Evolutionary conservation across 192 early-diverging fungal genomes (phyloP), one percentile per base, ranked within the genome.

Genomic region (Backusella sp.): DNA sequence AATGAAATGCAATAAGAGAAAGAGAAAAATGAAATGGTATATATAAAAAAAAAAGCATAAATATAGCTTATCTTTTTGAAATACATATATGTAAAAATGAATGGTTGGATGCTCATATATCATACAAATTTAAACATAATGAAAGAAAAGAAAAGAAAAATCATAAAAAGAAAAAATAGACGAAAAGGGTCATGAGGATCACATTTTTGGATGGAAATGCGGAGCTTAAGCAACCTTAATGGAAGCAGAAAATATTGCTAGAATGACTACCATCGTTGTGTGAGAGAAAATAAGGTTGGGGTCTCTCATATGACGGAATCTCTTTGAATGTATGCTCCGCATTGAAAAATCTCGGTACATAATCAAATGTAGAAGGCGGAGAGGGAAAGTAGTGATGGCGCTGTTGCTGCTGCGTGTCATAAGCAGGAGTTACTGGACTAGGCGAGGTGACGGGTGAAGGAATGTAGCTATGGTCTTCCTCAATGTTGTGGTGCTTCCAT

Each of bases 261-360:
- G 56, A 28, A 62, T 62, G 56, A 26, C 56, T 5, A 28, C 56
- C 56, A 62, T 28, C 23, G 28, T 62, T 62, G 56, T 62, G 56
- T 14, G 56, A 28, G 56, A 26, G 23, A 62, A 62, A 62, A 28
- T 62, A 62, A 62, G 56, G 23, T 62, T 62, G 56, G 23, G 56
- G 56, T 62, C 56, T 62, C 21, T 62, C 56, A 28, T 62, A 62
- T 12, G 36, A 70, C 21, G 68, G 36, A 23, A 70, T 39, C 21
- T 70, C 68, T 70, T 70, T 70, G 36, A 70, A 70, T 70, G 68
- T 70, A 37, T 70, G 68, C 21, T 70, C 68, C 68, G 36, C 42
- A 32, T n/a, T 28, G 26, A 46, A 71, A 49, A 62, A 62, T 62
- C 56, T 62, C 56, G 56, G 56, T 28, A 62, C 56, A 14, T 62